Evolutionary conservation across 75 land plant genomes (phyloP).

Genomic region (Azolla pinnata): DNA sequence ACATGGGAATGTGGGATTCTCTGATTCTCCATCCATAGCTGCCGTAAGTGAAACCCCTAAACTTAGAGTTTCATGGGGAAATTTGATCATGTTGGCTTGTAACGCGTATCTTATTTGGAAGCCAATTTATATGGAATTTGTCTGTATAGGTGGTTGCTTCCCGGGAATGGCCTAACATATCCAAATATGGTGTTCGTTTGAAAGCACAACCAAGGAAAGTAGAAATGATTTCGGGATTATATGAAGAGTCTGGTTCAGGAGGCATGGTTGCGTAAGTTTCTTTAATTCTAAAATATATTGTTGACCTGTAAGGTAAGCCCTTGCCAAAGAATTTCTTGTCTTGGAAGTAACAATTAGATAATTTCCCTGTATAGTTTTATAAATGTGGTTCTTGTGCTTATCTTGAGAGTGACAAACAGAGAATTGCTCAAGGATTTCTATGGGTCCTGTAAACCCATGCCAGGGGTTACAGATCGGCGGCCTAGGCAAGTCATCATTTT

Average conservation of each 20-base stretch:
- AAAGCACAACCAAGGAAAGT: constrained; percentile 66
- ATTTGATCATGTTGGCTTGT: constrained; percentile 1
- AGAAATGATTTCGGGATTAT: constrained; percentile 75
- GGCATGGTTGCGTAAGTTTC: constrained; percentile 12
- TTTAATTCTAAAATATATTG: not conserved
- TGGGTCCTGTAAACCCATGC: constrained; percentile 9
- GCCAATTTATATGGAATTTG: not conserved
- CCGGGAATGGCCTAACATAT: constrained; percentile 68
- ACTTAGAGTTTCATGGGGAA: not conserved
- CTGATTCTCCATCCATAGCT: constrained; percentile 84
- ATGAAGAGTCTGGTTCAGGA: constrained; percentile 18
- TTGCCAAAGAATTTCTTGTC: no score
- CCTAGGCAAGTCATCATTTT: constrained; percentile 73
- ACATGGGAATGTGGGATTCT: constrained; percentile 86
- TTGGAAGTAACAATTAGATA: no score
- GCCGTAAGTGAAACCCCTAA: constrained; percentile 61
- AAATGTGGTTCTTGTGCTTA: no score
- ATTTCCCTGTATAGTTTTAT: no score
- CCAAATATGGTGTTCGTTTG: constrained; percentile 64
- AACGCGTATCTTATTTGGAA: not conserved
- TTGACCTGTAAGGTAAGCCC: no score
- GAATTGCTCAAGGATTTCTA: constrained; percentile 61
- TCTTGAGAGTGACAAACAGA: constrained; percentile 31
- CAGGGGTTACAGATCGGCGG: constrained; percentile 24
- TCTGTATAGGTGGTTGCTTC: constrained; percentile 68